Conservation (phyloP, 345 rosid species). For the Erucastrum elatum region DNA sequence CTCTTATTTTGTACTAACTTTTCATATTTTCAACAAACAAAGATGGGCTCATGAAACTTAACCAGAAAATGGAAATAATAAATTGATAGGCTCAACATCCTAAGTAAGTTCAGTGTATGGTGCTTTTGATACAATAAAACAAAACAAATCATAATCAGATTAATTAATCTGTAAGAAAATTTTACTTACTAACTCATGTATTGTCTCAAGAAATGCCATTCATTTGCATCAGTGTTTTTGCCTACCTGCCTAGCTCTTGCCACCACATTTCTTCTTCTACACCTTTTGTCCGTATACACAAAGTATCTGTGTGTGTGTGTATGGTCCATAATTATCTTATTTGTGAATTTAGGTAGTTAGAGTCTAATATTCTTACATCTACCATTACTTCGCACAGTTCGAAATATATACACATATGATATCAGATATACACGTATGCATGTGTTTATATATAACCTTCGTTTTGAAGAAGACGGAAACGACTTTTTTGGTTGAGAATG, state of each 20-base stretch:
- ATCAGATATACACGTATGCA: background rate
- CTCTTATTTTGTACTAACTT: conserved; percentile 34
- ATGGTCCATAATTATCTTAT: conserved; percentile 22
- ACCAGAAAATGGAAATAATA: conserved; percentile 16
- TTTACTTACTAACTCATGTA: conserved; percentile 38
- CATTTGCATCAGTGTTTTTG: conserved; percentile 33
- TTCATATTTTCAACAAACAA: conserved; percentile 33
- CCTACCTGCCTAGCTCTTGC: conserved; percentile 39
- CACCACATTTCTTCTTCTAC: conserved; percentile 38
- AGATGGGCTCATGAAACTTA: conserved; percentile 31
- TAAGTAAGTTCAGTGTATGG: conserved; percentile 18
- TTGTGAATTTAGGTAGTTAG: background rate
- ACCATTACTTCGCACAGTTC: background rate
- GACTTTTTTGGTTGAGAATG: conserved; percentile 37
- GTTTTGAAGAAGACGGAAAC: conserved; percentile 34
- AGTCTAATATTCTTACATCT: background rate
- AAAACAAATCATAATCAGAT: conserved; percentile 18
- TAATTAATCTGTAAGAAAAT: conserved; percentile 15
- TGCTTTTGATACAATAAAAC: background rate
- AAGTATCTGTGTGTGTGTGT: background rate
- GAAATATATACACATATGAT: background rate
- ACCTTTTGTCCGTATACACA: conserved; percentile 28
- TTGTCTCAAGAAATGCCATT: conserved; percentile 34
- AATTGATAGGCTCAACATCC: conserved; percentile 31
- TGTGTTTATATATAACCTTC: conserved; percentile 29